phyloP scores from a whole-genome alignment of 371 early-diverging fungal genomes.

The Mucor circinelloides region DNA sequence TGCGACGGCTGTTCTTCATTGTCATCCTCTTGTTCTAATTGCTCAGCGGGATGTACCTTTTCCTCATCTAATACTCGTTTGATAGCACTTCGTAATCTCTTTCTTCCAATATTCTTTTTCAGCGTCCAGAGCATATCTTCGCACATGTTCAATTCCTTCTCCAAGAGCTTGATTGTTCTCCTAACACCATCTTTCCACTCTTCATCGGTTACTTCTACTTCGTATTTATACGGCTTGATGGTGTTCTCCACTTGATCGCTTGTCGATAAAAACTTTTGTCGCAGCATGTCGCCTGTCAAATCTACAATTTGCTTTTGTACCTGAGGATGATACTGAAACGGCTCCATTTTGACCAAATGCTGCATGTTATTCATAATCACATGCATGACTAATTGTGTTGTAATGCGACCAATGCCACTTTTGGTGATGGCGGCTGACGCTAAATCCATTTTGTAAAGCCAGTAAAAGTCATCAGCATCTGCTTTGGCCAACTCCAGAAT shows the following conservation, averaged over 20 bases:
- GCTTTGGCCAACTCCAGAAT: conserved; percentile 63
- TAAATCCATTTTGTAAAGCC: conserved; percentile 82
- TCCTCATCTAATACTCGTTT: conserved; percentile 59
- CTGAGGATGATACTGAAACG: conserved; percentile 83
- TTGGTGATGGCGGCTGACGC: conserved; percentile 87
- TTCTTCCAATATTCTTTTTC: conserved; percentile 73
- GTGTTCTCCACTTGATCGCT: conserved; percentile 98
- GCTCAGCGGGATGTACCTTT: conserved; percentile 45
- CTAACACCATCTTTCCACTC: conserved; percentile 92
- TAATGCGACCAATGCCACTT: conserved; percentile 88
- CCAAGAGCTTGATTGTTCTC: conserved; percentile 71
- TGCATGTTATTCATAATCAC: conserved; percentile 81
- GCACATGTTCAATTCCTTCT: conserved; percentile 73
- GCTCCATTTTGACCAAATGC: conserved; percentile 73
- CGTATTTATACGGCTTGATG: conserved; percentile 97
- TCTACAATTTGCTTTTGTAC: conserved; percentile 75
- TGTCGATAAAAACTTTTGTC: conserved; percentile 78
- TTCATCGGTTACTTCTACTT: conserved; percentile 87
- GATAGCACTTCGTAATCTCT: conserved; percentile 81
- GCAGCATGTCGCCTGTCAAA: conserved; percentile 80
- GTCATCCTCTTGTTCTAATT: neutral
- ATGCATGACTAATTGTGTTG: conserved; percentile 90
- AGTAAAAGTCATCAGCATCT: conserved; percentile 63
- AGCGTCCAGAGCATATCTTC: conserved; percentile 71
- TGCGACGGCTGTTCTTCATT: conserved; percentile 31